These are phyloP conservation scores for Ulota crispa DNA, from an alignment of 225 moss, liverwort and hornwort genomes.

Conservation along the genomic window DNA sequence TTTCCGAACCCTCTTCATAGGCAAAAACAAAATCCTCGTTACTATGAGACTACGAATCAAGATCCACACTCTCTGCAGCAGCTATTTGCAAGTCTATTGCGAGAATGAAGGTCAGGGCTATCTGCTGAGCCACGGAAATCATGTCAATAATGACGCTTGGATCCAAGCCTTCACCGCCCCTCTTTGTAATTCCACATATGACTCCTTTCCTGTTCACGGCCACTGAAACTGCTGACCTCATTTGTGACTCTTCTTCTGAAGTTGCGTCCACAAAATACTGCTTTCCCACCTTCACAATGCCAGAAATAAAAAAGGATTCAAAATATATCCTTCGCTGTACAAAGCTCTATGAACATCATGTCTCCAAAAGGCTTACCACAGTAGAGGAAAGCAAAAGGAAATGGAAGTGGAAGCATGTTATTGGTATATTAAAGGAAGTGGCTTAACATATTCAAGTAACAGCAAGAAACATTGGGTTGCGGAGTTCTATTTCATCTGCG, in stretches of 20 bases:
- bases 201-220: conserved; percentile 74
- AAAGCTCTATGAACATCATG: neutral
- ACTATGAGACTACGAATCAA: conserved; percentile 31
- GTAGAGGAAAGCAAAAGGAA: neutral
- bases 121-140: conserved; percentile 79
- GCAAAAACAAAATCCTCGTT: neutral
- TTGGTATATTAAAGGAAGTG: neutral
- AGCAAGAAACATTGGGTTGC: neutral
- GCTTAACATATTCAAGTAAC: neutral
- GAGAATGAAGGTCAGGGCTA: conserved; percentile 64
- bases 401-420: no score
- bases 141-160: conserved; percentile 82
- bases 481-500: neutral
- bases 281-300: conserved; percentile 67
- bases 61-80: conserved; percentile 57
- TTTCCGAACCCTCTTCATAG: neutral
- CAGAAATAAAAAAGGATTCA: neutral
- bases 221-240: conserved; percentile 86
- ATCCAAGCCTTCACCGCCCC: conserved; percentile 77
- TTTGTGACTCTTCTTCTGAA: conserved; percentile 86
- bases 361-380: neutral
- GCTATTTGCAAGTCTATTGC: conserved; percentile 70
- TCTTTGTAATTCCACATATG: conserved; percentile 82
- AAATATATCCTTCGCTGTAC: neutral
- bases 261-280: conserved; percentile 90